Conservation (phyloP, 306 rosid genomes). For the Aeschynomene evenia region DNA sequence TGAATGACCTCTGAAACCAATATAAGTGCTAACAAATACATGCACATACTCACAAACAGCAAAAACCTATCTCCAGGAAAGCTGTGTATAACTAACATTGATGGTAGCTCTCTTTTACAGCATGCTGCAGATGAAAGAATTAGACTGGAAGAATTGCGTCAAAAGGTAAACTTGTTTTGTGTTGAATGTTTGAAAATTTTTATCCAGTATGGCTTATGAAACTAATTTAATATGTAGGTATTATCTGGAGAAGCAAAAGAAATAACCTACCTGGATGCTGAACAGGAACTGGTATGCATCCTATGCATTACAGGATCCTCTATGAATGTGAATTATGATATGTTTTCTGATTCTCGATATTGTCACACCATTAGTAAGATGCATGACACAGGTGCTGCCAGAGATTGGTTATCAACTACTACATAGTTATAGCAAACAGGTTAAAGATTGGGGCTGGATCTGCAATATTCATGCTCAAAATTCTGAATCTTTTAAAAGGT, state of each 20-base stretch:
- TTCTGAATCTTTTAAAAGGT: constrained; percentile 76
- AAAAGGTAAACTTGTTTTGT: constrained; percentile 56
- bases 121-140: constrained; percentile 99
- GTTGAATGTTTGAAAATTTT: constrained; percentile 23
- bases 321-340: neutral
- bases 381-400: constrained; percentile 62
- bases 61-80: neutral
- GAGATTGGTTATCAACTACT: constrained; percentile 84
- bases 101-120: constrained; percentile 44
- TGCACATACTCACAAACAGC: neutral
- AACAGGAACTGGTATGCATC: constrained; percentile 76
- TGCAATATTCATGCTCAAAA: constrained; percentile 67
- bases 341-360: constrained; percentile 27
- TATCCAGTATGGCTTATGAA: constrained; percentile 26
- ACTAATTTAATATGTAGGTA: constrained; percentile 49
- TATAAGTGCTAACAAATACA: neutral
- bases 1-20: no score
- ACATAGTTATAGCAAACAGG: constrained; percentile 60
- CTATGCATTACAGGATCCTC: constrained; percentile 31
- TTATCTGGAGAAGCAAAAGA: constrained; percentile 80
- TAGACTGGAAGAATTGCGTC: constrained; percentile 82
- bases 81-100: constrained; percentile 38
- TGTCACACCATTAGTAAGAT: constrained; percentile 27
- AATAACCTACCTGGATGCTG: constrained; percentile 63
- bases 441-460: constrained; percentile 93